These are phyloP conservation scores for Rhodocollybia butyracea DNA, from an alignment of 768 basidiomycete genomes.

Conservation along the genomic window DNA sequence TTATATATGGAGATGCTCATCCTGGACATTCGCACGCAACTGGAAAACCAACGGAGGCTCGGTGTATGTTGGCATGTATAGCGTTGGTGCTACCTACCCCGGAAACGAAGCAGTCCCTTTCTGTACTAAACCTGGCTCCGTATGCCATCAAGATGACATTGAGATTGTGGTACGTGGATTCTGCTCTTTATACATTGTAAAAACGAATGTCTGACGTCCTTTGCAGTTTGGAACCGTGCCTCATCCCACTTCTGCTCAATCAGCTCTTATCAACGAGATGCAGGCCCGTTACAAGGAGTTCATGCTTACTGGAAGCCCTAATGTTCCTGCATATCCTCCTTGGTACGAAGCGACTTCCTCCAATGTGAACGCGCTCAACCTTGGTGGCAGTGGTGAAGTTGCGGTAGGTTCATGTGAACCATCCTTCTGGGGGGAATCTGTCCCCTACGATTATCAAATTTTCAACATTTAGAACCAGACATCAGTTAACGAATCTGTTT, in stretches of 20 bases:
- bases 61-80: constrained; percentile 65
- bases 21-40: constrained; percentile 66
- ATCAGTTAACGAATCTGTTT: too few species aligned
- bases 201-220: not conserved
- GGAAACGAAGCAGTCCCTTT: constrained; percentile 53
- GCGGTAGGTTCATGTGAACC: constrained; percentile 59
- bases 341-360: constrained; percentile 55
- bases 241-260: constrained; percentile 53
- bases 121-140: constrained; percentile 53
- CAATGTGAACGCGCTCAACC: constrained; percentile 52
- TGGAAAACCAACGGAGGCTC: constrained; percentile 64
- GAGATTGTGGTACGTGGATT: constrained; percentile 63
- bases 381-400: constrained; percentile 57
- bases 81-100: constrained; percentile 69
- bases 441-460: constrained; percentile 69
- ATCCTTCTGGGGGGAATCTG: constrained; percentile 62
- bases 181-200: not conserved
- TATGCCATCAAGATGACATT: constrained; percentile 85
- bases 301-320: constrained; percentile 60
- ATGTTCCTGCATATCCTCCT: constrained; percentile 40
- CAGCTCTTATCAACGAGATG: constrained; percentile 59
- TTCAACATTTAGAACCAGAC: constrained; percentile 1
- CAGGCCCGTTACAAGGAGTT: constrained; percentile 72
- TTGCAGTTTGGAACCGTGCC: constrained; percentile 57
- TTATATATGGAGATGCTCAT: constrained; percentile 65